phyloP scores from a whole-genome alignment of 176 grass and related monocot species.

The Oryza australiensis region DNA sequence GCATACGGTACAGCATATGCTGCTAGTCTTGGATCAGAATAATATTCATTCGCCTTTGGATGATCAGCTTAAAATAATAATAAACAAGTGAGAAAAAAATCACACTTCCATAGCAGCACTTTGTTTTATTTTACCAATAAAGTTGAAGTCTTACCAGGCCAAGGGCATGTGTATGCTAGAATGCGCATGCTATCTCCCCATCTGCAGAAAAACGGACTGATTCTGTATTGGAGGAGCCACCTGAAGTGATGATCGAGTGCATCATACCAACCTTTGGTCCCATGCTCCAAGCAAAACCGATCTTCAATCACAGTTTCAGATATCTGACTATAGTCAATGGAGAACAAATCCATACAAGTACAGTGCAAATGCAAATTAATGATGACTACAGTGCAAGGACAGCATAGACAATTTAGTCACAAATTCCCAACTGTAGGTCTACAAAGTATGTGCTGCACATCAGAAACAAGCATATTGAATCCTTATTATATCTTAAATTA shows the following conservation, averaged over 20 bases:
- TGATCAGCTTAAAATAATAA: constrained; percentile 80
- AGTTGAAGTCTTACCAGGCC: constrained; percentile 65
- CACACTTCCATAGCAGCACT: constrained; percentile 21
- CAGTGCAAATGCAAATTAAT: background rate
- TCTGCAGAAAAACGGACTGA: constrained; percentile 99
- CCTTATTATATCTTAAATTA: constrained; percentile 19
- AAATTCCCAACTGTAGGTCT: constrained; percentile 2
- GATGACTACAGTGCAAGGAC: constrained; percentile 10
- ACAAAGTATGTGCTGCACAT: constrained; percentile 13
- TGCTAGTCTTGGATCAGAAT: constrained; percentile 93
- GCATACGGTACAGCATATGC: constrained; percentile 97
- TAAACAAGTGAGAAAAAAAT: constrained; percentile 30
- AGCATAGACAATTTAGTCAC: constrained; percentile 18
- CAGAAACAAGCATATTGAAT: constrained; percentile 17
- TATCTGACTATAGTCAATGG: constrained; percentile 70
- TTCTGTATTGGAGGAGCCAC: constrained; percentile 93
- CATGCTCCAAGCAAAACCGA: constrained; percentile 90
- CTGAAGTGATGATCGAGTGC: constrained; percentile 87
- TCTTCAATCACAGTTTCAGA: constrained; percentile 99
- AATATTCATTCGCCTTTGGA: constrained; percentile 90
- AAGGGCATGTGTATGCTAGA: constrained; percentile 95
- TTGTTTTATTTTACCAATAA: constrained; percentile 30
- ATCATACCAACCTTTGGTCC: constrained; percentile 84
- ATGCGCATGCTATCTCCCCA: constrained; percentile 98
- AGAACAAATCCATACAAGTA: constrained; percentile 21